Percentiles rank a stretch among this genome's conserved stretches.
Evolutionary conservation across 805 yeast species (phyloP).

Genomic region (Candida ortonii): DNA sequence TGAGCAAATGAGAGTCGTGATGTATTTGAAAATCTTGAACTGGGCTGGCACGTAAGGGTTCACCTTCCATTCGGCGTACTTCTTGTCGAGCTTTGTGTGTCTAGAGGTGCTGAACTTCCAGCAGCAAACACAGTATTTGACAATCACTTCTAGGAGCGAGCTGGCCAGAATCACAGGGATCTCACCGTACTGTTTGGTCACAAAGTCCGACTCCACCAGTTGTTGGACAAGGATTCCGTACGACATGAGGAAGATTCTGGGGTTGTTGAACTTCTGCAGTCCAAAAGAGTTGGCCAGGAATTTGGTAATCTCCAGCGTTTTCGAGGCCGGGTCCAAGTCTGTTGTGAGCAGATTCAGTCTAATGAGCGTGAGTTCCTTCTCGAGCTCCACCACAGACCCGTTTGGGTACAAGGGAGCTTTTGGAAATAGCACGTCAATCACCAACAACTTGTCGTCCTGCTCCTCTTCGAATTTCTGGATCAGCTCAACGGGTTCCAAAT

Average conservation of each 20-base stretch:
- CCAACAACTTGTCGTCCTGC: slow-evolving; percentile 20
- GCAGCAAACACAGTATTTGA: slow-evolving; percentile 45
- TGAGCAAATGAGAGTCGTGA: slow-evolving; percentile 12
- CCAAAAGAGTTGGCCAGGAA: slow-evolving; percentile 36
- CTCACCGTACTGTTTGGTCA: slow-evolving; percentile 32
- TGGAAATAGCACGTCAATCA: slow-evolving; percentile 23
- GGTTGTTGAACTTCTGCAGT: slow-evolving; percentile 31
- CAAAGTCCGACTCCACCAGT: slow-evolving; percentile 38
- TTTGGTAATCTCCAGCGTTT: slow-evolving; percentile 29
- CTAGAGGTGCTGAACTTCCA: slow-evolving; percentile 35
- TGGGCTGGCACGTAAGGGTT: slow-evolving; percentile 23
- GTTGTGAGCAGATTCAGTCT: slow-evolving; percentile 19
- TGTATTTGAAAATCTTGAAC: slow-evolving; percentile 21
- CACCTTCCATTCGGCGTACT: slow-evolving; percentile 35
- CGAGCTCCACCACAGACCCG: slow-evolving; percentile 14
- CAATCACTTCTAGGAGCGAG: slow-evolving; percentile 38
- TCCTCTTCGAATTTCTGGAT: slow-evolving; percentile 14
- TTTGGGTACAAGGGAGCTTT: slow-evolving; percentile 6
- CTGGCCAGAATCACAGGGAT: slow-evolving; percentile 26
- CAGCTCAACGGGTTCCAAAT: slow-evolving; percentile 18
- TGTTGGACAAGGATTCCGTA: slow-evolving; percentile 40
- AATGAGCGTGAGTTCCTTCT: slow-evolving; percentile 21
- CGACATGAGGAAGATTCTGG: slow-evolving; percentile 36
- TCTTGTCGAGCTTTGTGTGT: slow-evolving; percentile 19
- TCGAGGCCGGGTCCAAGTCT: slow-evolving; percentile 25